Conservation (phyloP, 805 yeast genomes). For the Starmerella apicola region DNA sequence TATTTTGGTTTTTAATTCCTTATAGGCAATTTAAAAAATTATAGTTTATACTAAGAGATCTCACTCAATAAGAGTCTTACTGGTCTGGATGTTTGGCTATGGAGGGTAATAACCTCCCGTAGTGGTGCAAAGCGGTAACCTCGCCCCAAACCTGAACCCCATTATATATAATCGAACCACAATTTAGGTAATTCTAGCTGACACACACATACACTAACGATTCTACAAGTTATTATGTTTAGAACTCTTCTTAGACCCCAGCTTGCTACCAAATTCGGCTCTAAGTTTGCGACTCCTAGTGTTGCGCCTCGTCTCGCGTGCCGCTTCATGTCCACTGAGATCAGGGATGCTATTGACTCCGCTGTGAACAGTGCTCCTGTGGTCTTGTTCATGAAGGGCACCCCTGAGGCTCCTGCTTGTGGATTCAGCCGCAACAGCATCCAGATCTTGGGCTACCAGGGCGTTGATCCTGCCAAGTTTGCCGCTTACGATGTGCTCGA, state of each 20-base stretch:
- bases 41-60: too few species aligned
- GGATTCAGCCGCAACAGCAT: conserved; percentile 95
- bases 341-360: conserved; percentile 67
- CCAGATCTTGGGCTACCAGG: conserved; percentile 86
- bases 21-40: too few species aligned
- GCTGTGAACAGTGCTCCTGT: conserved; percentile 88
- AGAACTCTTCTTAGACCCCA: conserved; percentile 11
- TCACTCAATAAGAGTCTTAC: too few species aligned
- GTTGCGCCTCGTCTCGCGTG: neutral
- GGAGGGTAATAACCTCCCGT: too few species aligned
- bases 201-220: too few species aligned
- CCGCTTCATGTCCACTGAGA: conserved; percentile 61
- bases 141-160: too few species aligned
- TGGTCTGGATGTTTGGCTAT: too few species aligned
- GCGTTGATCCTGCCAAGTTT: conserved; percentile 90
- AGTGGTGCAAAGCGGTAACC: neutral
- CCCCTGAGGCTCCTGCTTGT: conserved; percentile 95
- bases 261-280: neutral
- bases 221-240: too few species aligned
- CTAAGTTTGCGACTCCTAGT: neutral
- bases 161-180: too few species aligned
- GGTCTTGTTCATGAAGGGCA: conserved; percentile 95
- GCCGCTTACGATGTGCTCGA: conserved; percentile 96
- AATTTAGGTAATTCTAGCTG: too few species aligned
- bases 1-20: too few species aligned